phyloP scores from a whole-genome alignment of 2,329 filamentous ascomycete genomes.

The Aspergillus thermomutatus region DNA sequence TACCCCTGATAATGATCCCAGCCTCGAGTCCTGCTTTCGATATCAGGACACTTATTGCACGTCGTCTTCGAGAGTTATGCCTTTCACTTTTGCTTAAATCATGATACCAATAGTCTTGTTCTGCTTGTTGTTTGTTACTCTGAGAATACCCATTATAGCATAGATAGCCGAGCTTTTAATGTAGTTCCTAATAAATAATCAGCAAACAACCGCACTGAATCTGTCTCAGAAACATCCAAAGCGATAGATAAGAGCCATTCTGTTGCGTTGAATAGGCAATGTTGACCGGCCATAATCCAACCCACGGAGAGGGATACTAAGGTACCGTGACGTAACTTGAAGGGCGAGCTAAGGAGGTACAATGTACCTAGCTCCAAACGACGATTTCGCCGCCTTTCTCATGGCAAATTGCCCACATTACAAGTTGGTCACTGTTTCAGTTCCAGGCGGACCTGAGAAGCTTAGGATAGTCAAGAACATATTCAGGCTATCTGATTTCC shows the following conservation, averaged over 20 bases:
- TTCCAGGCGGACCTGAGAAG: not conserved
- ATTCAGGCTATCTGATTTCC: not conserved
- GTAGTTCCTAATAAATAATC: conserved; percentile 15
- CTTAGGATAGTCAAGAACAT: not conserved
- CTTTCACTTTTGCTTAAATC: conserved; percentile 7
- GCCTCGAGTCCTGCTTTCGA: not conserved
- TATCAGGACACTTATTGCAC: conserved; percentile 4
- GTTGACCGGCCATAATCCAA: too few relatives aligned
- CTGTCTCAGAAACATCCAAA: not conserved
- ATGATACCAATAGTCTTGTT: conserved; percentile 17
- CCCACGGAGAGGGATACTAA: not conserved
- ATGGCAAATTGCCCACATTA: not conserved
- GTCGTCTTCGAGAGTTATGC: conserved; percentile 4
- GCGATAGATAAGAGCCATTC: not conserved
- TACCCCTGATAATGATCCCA: not conserved
- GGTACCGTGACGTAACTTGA: not conserved
- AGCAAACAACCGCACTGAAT: not conserved
- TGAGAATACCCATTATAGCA: conserved; percentile 20
- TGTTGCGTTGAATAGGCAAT: not conserved
- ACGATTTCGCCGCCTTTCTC: not conserved
- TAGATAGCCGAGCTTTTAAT: conserved; percentile 16
- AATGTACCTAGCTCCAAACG: not conserved
- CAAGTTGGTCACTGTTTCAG: not conserved
- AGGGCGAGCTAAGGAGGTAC: not conserved
- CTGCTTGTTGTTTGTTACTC: conserved; percentile 5